Base-by-base conservation (phyloP, 2,329 filamentous ascomycete genomes). In the Ophiocordyceps camponoti-floridani region DNA sequence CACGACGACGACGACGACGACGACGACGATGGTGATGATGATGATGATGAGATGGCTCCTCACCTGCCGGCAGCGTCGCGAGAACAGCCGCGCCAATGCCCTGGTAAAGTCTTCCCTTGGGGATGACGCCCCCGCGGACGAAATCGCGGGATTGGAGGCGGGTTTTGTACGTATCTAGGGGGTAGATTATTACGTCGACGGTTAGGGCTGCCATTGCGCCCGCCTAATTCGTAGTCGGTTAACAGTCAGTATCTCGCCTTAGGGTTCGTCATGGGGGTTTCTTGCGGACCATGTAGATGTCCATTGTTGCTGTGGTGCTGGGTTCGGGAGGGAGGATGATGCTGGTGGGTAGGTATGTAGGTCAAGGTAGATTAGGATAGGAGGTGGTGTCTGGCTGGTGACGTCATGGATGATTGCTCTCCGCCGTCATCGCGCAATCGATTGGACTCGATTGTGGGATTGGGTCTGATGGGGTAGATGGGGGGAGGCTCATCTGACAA, bases 141-240 rank as follows among this genome's bases (percentile, higher is more conserved):
- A 37, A 37, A 16, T 37, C 35, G 9, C 35, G 35, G 8, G 35
- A 37, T n/a, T 94, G 87, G 42, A 85, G 72, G 10, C 87, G 75
- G 8, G 87, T 94, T 59, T 94, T 94, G 54, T 94, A 68, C 0
- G 87, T 95, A 58, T 94, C 88, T 14, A 94, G 69, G 0, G 87
- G 88, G 55, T 91, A 94, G 33, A 94, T 75, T 14, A 94, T 68
- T 43, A 93, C 67, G 59, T 94, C 86, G 46, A 94, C 82, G 1
- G 82, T 81, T 58, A 94, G 86, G 26, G 86, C 88, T 49, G 87
- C 87, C 45, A 83, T 72, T 45, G 85, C 86, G 46, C 87, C 87
- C 42, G 87, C 85, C 84, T 91, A 47, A 18, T 30, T 23, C 3
- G 23, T 23, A 23, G 23, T 23, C 5, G 23, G 3, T 23, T 23